A percentile compares a stretch with the other conserved stretches of the same genome.
Conservation (phyloP, 169 alveolate species). For the Cryptosporidium ubiquitum region DNA sequence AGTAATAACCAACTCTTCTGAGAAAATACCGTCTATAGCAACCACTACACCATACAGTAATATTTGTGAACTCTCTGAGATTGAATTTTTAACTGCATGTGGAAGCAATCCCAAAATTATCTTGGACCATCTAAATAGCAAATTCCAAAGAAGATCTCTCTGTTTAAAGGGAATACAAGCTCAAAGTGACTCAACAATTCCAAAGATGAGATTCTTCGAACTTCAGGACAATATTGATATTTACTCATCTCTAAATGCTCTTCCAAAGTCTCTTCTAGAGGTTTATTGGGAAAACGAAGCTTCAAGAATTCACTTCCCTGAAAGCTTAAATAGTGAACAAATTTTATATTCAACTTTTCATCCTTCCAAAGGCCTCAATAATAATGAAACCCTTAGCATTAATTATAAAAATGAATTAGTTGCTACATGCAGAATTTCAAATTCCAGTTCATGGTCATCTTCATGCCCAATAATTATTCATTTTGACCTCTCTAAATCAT, state of each 20-base stretch:
- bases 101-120: neutral
- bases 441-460: constrained; percentile 35
- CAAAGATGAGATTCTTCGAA: constrained; percentile 59
- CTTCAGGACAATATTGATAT: neutral
- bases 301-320: neutral
- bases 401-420: constrained; percentile 46
- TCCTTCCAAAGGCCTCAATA: neutral
- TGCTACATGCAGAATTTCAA: constrained; percentile 21
- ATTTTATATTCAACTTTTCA: neutral
- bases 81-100: neutral
- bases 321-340: neutral
- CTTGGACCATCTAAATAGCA: neutral
- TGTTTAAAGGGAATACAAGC: neutral
- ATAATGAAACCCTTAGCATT: constrained; percentile 35
- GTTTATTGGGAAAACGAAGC: constrained; percentile 34
- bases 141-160: neutral
- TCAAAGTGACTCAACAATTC: neutral
- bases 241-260: neutral
- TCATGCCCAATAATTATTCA: constrained; percentile 15
- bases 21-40: neutral
- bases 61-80: neutral
- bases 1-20: neutral
- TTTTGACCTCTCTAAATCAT: neutral
- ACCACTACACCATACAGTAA: neutral
- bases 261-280: constrained; percentile 53